Conservation (phyloP, 1,139 yeast species). For the Yamadazyma buinensis region DNA sequence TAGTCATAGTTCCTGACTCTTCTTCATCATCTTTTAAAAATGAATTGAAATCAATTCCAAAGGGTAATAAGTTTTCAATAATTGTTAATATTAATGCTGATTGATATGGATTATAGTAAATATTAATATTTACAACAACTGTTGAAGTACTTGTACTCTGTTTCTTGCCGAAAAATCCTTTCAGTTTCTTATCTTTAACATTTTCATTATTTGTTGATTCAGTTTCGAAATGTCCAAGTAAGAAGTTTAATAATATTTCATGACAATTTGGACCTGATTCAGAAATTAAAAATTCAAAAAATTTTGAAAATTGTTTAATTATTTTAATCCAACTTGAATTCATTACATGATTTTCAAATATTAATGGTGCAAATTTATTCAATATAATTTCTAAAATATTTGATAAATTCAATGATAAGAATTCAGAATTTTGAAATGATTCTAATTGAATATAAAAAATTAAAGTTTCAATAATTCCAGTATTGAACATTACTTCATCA, state of each 20-base stretch:
- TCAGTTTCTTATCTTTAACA: slow-evolving; percentile 11
- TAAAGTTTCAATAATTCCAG: slow-evolving; percentile 33
- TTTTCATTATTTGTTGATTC: slow-evolving; percentile 4
- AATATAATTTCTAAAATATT: slow-evolving; percentile 30
- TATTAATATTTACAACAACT: slow-evolving; percentile 16
- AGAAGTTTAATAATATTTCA: slow-evolving; percentile 33
- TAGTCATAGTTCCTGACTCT: not conserved
- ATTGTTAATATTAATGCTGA: slow-evolving; percentile 27
- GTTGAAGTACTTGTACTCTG: not conserved
- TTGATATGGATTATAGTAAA: slow-evolving; percentile 37
- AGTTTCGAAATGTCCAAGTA: slow-evolving; percentile 27
- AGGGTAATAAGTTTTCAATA: slow-evolving; percentile 33
- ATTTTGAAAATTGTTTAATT: slow-evolving; percentile 27
- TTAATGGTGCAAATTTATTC: slow-evolving; percentile 19
- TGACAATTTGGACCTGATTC: slow-evolving; percentile 41
- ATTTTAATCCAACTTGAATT: slow-evolving; percentile 33
- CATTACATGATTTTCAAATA: slow-evolving; percentile 28
- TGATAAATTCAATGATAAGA: slow-evolving; percentile 26
- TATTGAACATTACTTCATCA: slow-evolving; percentile 23
- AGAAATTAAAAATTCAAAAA: slow-evolving; percentile 30
- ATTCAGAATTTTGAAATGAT: slow-evolving; percentile 41
- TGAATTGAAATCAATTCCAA: slow-evolving; percentile 33
- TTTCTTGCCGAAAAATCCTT: slow-evolving; percentile 7
- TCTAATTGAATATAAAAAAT: slow-evolving; percentile 40
- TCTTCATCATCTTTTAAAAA: slow-evolving; percentile 1